Evolutionary conservation across 306 rosid species (phyloP).

Genomic region (Fragaria nilgerrensis): DNA sequence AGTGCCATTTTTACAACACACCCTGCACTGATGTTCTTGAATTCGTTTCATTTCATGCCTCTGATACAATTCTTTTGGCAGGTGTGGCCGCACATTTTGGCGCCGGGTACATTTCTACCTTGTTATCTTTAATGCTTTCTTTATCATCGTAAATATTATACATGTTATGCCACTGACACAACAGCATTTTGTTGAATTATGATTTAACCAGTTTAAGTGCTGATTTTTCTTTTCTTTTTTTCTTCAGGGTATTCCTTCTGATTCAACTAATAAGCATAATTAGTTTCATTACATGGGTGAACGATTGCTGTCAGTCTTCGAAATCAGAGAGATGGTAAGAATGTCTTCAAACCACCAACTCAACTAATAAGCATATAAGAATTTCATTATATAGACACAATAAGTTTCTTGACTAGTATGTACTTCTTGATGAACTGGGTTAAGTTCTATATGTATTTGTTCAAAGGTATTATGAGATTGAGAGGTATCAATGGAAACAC

Average conservation of each 20-base stretch:
- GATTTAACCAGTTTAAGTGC: conserved; percentile 14
- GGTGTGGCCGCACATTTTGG: conserved; percentile 88
- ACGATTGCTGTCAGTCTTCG: conserved; percentile 54
- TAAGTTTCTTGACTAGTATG: background rate
- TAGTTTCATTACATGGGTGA: conserved; percentile 86
- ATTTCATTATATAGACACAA: no score
- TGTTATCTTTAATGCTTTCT: background rate
- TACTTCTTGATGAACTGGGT: background rate
- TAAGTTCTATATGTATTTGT: background rate
- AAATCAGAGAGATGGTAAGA: conserved; percentile 81
- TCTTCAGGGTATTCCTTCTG: conserved; percentile 90
- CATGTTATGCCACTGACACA: background rate
- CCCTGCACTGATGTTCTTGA: background rate
- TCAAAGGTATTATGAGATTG: background rate
- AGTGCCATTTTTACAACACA: conserved; percentile 29
- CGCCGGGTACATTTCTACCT: conserved; percentile 65
- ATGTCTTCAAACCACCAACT: conserved; percentile 14
- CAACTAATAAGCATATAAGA: no score
- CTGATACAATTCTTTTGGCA: conserved; percentile 38
- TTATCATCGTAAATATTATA: background rate
- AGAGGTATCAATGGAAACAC: background rate
- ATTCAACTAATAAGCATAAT: conserved; percentile 89
- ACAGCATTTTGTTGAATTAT: conserved; percentile 8
- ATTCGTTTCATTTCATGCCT: conserved; percentile 10
- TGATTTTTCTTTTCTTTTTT: conserved; percentile 8